Percentiles rank a stretch among this genome's conserved stretches.
Evolutionary conservation across 306 rosid species (phyloP).

Genomic region (Cicer arietinum): DNA sequence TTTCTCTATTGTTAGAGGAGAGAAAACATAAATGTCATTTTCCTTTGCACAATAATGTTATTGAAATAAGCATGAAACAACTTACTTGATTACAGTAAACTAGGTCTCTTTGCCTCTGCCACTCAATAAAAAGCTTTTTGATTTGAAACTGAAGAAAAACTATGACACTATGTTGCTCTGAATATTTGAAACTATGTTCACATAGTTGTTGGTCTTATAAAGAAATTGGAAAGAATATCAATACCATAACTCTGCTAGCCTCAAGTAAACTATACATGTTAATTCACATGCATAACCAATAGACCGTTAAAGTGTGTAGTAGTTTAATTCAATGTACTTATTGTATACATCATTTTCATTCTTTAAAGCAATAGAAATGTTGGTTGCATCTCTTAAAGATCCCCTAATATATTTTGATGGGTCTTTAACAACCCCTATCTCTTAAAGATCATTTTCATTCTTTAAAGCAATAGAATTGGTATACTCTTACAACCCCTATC

Average conservation of each 20-base stretch:
- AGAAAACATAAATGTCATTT: slow-evolving; percentile 33
- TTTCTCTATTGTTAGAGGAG: not conserved
- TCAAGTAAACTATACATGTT: not conserved
- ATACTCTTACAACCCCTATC: slow-evolving; percentile 20
- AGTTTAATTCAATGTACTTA: slow-evolving; percentile 39
- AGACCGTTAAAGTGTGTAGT: slow-evolving; percentile 11
- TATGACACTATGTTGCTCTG: slow-evolving; percentile 1
- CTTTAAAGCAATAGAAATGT: no score
- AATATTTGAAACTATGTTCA: slow-evolving; percentile 9
- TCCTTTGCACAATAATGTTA: not conserved
- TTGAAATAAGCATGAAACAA: slow-evolving; percentile 23
- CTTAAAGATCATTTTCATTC: slow-evolving; percentile 65
- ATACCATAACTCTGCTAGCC: not conserved
- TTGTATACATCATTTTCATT: no score
- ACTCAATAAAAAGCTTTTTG: slow-evolving; percentile 13
- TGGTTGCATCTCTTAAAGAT: no score
- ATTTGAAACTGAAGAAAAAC: slow-evolving; percentile 1
- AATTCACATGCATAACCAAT: not conserved
- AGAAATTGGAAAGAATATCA: not conserved
- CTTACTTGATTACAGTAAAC: slow-evolving; percentile 9
- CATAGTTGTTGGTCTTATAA: not conserved
- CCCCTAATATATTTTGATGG: no score
- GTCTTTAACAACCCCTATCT: no score
- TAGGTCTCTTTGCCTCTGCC: slow-evolving; percentile 32
- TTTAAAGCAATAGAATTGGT: slow-evolving; percentile 47